Conservation (phyloP, 164 flowering plant species). For the Dillenia suffruticosa region DNA sequence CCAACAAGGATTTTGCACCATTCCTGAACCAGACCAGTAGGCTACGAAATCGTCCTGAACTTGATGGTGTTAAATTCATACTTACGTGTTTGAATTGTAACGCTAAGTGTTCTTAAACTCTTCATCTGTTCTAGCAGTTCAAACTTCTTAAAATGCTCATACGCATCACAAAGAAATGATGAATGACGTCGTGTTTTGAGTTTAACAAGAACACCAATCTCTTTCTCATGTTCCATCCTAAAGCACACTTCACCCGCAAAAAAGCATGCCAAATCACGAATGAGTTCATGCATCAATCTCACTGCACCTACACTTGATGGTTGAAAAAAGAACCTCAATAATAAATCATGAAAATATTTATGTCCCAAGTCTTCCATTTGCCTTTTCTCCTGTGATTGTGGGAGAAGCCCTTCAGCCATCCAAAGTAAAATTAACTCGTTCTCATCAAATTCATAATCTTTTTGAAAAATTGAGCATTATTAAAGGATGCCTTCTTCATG, state of each 20-base stretch:
- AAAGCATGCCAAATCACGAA: not conserved
- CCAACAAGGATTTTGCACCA: too few species aligned
- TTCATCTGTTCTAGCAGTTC: too few species aligned
- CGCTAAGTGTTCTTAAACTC: too few species aligned
- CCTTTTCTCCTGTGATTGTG: not conserved
- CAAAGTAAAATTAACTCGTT: not conserved
- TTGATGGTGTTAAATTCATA: not conserved
- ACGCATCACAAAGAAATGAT: not conserved
- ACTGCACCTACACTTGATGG: not conserved
- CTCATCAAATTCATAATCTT: not conserved
- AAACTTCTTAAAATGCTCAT: not conserved
- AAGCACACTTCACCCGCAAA: not conserved
- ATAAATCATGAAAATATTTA: not conserved
- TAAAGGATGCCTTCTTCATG: not conserved
- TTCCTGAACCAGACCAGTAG: too few species aligned
- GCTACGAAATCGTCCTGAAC: too few species aligned
- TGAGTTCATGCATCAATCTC: not conserved
- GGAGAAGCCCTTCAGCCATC: slow-evolving; percentile 1
- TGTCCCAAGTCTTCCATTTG: not conserved
- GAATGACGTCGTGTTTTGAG: not conserved
- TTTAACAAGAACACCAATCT: not conserved
- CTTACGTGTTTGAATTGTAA: too few species aligned
- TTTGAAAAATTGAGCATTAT: not conserved
- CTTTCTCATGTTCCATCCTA: not conserved
- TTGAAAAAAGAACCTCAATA: not conserved